Evolutionary conservation across 2,329 filamentous ascomycete species (phyloP).

Genomic region (Mariannaea elegans): DNA sequence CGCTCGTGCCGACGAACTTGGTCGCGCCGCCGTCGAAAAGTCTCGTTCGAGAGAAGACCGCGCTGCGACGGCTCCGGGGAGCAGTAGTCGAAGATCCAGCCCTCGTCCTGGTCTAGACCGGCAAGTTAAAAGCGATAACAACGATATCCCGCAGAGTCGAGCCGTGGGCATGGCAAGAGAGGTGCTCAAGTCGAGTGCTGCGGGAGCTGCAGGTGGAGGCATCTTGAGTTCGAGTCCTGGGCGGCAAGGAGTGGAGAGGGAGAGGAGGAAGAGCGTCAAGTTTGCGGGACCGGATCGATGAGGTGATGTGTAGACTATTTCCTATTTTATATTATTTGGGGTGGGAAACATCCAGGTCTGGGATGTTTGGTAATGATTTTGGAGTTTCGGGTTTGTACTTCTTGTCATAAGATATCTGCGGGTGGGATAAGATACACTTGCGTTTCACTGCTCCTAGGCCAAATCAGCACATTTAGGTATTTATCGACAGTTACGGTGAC

Average conservation of each 20-base stretch:
- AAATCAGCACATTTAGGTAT: background rate
- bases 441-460: too few species aligned
- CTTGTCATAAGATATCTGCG: background rate
- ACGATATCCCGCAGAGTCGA: constrained; percentile 66
- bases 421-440: background rate
- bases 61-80: constrained; percentile 7
- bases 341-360: too few species aligned
- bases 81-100: constrained; percentile 42
- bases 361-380: background rate
- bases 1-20: constrained; percentile 61
- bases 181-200: constrained; percentile 50
- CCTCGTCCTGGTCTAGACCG: constrained; percentile 38
- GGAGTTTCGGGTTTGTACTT: background rate
- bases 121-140: constrained; percentile 54
- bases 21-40: constrained; percentile 56
- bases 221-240: constrained; percentile 63
- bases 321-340: background rate
- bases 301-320: background rate
- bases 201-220: constrained; percentile 36
- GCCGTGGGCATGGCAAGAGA: constrained; percentile 69
- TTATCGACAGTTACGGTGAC: too few species aligned
- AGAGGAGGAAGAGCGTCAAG: constrained; percentile 72
- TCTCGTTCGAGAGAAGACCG: constrained; percentile 39
- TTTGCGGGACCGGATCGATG: constrained; percentile 56
- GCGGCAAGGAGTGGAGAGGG: constrained; percentile 52